phyloP scores from a whole-genome alignment of 495 filamentous ascomycete genomes.

The Xylaria palmicola region DNA sequence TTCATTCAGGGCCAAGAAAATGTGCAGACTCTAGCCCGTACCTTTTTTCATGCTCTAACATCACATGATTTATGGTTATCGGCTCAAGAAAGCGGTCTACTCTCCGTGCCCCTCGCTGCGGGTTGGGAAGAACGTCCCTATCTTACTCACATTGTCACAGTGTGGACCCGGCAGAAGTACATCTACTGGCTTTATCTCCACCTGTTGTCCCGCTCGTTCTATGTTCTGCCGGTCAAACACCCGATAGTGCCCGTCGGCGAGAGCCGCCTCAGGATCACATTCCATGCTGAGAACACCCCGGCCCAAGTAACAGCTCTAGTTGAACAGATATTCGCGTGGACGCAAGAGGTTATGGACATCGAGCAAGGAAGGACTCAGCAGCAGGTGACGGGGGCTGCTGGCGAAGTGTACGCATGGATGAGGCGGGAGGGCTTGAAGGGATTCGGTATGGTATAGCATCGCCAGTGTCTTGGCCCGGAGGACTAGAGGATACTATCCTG shows the following conservation, averaged over 20 bases:
- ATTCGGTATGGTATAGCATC: background rate
- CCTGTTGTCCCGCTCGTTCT: background rate
- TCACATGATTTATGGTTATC: slow-evolving; percentile 1
- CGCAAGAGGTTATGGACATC: background rate
- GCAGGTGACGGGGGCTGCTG: background rate
- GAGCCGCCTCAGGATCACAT: background rate
- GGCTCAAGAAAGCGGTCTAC: background rate
- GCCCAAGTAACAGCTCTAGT: background rate
- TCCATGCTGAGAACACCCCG: slow-evolving; percentile 8
- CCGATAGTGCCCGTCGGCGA: slow-evolving; percentile 6
- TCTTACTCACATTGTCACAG: slow-evolving; percentile 7
- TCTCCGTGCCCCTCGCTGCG: slow-evolving; percentile 1
- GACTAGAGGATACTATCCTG: no score
- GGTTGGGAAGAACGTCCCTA: slow-evolving; percentile 15
- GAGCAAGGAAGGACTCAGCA: background rate
- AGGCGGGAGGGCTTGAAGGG: background rate
- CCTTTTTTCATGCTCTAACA: slow-evolving; percentile 7
- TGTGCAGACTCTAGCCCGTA: background rate
- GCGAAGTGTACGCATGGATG: background rate
- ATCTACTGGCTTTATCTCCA: slow-evolving; percentile 16
- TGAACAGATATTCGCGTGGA: background rate
- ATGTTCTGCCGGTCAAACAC: slow-evolving; percentile 7
- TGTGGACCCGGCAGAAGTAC: slow-evolving; percentile 2
- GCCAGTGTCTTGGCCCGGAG: no score
- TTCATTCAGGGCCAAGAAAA: background rate